Evolutionary conservation across 2,329 filamentous ascomycete species (phyloP).

Genomic region (Periglandula ipomoeae): DNA sequence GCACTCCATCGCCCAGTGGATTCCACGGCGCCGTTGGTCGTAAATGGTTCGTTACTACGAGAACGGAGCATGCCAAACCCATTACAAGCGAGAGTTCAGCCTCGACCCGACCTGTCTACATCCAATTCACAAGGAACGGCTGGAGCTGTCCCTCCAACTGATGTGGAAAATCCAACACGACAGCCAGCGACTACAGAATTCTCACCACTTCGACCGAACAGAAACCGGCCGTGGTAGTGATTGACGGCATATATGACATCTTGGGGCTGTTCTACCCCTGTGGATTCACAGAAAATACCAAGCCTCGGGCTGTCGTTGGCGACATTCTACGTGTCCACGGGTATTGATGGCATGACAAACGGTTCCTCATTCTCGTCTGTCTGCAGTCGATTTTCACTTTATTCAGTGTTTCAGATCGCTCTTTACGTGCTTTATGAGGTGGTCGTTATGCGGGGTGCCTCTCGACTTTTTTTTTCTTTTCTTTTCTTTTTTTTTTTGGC

Average conservation of each 20-base stretch:
- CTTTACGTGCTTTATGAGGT: neutral
- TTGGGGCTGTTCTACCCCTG: too few relatives aligned
- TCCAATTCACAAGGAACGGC: neutral
- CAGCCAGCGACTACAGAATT: constrained; percentile 1
- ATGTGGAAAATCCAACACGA: neutral
- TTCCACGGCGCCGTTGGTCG: neutral
- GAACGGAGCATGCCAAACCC: constrained; percentile 2
- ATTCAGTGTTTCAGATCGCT: neutral
- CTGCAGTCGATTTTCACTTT: neutral
- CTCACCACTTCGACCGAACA: neutral
- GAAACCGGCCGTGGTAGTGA: constrained; percentile 7
- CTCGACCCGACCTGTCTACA: neutral
- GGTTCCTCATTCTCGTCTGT: neutral
- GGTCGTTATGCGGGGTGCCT: neutral
- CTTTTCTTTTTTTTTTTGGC: too few relatives aligned
- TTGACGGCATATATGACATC: neutral
- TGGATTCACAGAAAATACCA: too few relatives aligned
- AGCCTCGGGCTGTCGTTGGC: too few relatives aligned
- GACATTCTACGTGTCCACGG: too few relatives aligned
- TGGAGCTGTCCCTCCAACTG: neutral
- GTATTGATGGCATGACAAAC: too few relatives aligned
- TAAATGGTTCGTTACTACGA: constrained; percentile 5
- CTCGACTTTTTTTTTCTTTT: too few relatives aligned
- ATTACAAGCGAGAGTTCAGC: neutral
- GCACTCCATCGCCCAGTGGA: neutral